Base-by-base conservation (phyloP, 768 basidiomycete species). In the Rhodocollybia butyracea region DNA sequence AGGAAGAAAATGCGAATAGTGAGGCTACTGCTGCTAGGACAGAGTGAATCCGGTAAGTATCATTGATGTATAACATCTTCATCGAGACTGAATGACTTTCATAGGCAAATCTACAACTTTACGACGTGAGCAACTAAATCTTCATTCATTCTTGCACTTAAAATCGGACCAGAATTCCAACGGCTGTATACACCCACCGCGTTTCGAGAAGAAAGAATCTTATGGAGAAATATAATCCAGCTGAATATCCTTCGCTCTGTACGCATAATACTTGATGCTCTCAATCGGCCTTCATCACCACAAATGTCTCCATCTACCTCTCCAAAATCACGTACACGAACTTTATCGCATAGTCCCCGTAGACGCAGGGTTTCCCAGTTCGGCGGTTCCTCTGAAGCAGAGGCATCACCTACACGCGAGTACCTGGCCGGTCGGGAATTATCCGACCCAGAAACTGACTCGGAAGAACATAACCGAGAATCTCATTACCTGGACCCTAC, bases 151-250 rank as follows among this genome's bases (percentile, higher is more conserved):
- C 60, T 38, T 53, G 40, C 4, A 46, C 60, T 27, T 30, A 30
- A 32, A 5, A 39, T 48, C 17, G 34, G 32, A 21, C 3, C 70
- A 91, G 88, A 92, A 63, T 92, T 87, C 60, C 90, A 92, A 66
- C 75, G 78, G 30, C 68, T 91, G 3, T 91, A 91, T 65, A 82
- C 81, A 0, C 89, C 90, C 2, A 83, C 77, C 17, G 85, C 86
- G 0, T 91, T 91, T 64, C 83, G 82, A 19, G 80, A 84, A 53
- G 91, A 93, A 61, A 83, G 87, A 22, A 77, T 88, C 15, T 78
- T 87, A n/a, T 93, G 90, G 90, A 82, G 90, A 15, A 82, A 86
- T 0, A 82, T 93, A 43, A 89, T 93, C 55, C 91, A 91, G 63
- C 80, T 91, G 61, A 91, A 91, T 66, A 76, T 93, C 59, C 83